Evolutionary conservation across 2,329 filamentous ascomycete species (phyloP), one percentile per base, ranked within the genome.

Genomic region (Hymenoscyphus linearis): DNA sequence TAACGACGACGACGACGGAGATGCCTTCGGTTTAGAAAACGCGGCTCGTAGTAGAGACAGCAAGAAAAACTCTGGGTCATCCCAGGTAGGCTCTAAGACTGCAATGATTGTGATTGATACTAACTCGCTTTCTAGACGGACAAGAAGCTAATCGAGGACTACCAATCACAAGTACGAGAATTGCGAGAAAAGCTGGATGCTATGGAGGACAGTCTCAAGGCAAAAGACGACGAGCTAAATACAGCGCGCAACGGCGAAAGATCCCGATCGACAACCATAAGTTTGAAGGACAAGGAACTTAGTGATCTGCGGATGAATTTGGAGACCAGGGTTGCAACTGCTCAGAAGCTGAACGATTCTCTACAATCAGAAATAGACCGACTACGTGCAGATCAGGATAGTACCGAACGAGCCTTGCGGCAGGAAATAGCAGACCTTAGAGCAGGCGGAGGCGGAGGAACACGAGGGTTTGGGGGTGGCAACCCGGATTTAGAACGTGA

Each of bases 1-100:
- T 55, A 95, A 98, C 74, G 93, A 98, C 72, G 93, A 96, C 66
- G 92, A 96, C 68, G 90, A 87, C 59, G 84, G 81, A 59, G 85
- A 87, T 70, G 81, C 84, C 2, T 90, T 90, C 72, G 83, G 82
- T 16, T 71, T 88, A 44, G 84, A 86, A 67, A 63, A 69, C 55
- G 68, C 70, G 54, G 67, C 73, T 34, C 65, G 65, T 59, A 73
- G 70, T 55, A 70, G 70, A 63, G 72, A 72, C 55, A 77, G 73
- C 26, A 77, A 77, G 58, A 74, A 73, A 59, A 75, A 75, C 58
- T 68, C 65, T 56, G 72, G 65, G 27, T 70, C 68, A 47, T 76
- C 74, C 37, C 79, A 82, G 63, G 73, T 77, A 70, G 58, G 65
- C 67, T 57, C 62, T 65, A 64, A 34, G 22, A 34, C n/a, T 57